Evolutionary conservation across 2,329 filamentous ascomycete genomes (phyloP).

Genomic region (Biscogniauxia marginata): DNA sequence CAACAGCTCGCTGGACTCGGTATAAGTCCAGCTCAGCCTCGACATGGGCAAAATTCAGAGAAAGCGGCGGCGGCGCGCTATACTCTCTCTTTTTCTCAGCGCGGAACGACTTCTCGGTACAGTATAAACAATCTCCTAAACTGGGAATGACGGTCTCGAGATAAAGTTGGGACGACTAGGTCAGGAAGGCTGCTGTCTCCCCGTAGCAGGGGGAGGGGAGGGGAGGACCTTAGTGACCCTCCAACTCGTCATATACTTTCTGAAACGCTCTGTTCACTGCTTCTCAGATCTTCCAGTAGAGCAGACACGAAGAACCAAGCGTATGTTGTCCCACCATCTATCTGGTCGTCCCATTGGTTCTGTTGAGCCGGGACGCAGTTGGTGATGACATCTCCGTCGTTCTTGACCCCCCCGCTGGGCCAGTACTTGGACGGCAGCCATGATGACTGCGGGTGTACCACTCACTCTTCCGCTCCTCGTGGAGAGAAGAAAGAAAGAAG

Average conservation of each 20-base stretch:
- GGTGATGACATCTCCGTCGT: constrained; percentile 79
- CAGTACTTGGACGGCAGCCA: constrained; percentile 48
- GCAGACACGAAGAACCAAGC: constrained; percentile 81
- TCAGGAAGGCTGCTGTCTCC: constrained; percentile 87
- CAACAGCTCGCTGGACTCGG: constrained; percentile 86
- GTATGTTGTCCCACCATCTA: constrained; percentile 81
- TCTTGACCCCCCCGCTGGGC: constrained; percentile 51
- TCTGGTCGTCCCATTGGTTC: constrained; percentile 56
- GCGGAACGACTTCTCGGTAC: constrained; percentile 97
- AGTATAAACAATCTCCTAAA: constrained; percentile 94
- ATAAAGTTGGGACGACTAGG: constrained; percentile 95
- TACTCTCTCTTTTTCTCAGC: constrained; percentile 93
- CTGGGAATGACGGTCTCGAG: constrained; percentile 91
- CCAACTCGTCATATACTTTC: constrained; percentile 72
- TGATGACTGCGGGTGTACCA: constrained; percentile 23
- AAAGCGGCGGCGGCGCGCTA: constrained; percentile 93
- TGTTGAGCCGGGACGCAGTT: constrained; percentile 60
- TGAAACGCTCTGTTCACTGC: constrained; percentile 79
- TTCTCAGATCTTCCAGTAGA: constrained; percentile 82
- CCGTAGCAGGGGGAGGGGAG: constrained; percentile 83
- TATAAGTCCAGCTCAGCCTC: constrained; percentile 96
- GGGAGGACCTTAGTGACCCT: constrained; percentile 82
- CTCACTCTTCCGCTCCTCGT: neutral
- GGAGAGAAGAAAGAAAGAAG: neutral
- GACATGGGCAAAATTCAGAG: constrained; percentile 93